Base-by-base conservation (phyloP, 768 basidiomycete species). In the Tricholoma bakamatsutake region DNA sequence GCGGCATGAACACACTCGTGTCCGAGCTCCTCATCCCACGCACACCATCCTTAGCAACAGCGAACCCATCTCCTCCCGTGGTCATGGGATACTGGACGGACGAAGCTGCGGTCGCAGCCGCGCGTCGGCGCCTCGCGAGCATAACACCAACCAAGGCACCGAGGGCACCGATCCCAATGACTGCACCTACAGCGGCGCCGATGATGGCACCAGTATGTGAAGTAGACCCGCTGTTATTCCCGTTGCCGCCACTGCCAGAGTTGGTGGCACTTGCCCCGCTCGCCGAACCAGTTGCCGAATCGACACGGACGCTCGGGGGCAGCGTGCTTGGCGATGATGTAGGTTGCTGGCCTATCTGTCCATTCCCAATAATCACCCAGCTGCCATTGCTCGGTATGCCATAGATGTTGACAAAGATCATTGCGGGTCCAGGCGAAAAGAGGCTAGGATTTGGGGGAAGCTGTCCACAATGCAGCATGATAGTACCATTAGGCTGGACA, bases 391-490 rank as follows among this genome's bases (percentile, higher is more conserved):
- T 81, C 5, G 89, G 90, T n/a, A 91, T 78, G 47, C 87, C 90
- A 56, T 83, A 75, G 57, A 91, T 78, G 34, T 81, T 83, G 56
- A 90, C 83, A 65, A 83, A 91, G 56, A 90, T 52, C 58, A 88
- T 69, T 4, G 76, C 84, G 4, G 90, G 89, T 0, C 90, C 90
- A 10, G 90, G 95, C 64, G 88, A 85, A 73, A 97, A 81, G 61
- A 98, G 64, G 65, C 90, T 88, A 15, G 94, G 75, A 71, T 90
- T 92, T 0, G 90, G 88, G 0, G 91, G 93, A 9, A 83, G 77
- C 67, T 95, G 95, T 3, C 87, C 72, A 37, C 91, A 88, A 68
- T 95, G 87, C 3, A 97, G 73, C 4, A 79, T 80, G 61, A 91
- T 86, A 10, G 87, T 83, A 18, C 89, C 87, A 59, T 93, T 83